Base-by-base conservation (phyloP, 2,329 filamentous ascomycete species). In the Penicillium digitatum region DNA sequence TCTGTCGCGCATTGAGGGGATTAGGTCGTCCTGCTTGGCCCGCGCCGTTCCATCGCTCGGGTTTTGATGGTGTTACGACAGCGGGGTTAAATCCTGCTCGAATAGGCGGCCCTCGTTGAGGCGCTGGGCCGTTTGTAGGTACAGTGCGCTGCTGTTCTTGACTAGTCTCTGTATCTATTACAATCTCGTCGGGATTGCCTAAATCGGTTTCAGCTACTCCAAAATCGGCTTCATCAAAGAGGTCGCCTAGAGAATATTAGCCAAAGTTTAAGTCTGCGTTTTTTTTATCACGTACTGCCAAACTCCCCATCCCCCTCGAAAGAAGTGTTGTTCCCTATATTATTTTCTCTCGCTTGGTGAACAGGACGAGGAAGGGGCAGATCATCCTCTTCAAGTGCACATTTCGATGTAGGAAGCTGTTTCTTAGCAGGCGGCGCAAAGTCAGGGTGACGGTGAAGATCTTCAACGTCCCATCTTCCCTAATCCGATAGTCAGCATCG, bases 371-470 rank as follows among this genome's bases (percentile, higher is more conserved):
- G 62, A 26, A 78, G 67, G 74, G 80, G 56, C 72, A 71, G 67
- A 74, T 80, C 66, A 77, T 83, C 63, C 76, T 83, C 62, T 75
- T 82, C 69, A 77, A 47, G 59, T 43, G 35, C 56, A 51, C 66
- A 70, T 45, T 70, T 74, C 29, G 72, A 70, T 29, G 61, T 59
- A 54, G 65, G 65, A 3, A 74, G 69, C 55, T 85, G 81, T 67
- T 82, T 85, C 70, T 87, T 87, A 24, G 80, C 69, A 24, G 27
- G 16, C 5, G 80, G 79, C 16, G 76, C 82, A 69, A 82, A 95
- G 68, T 92, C 89, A 1, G 84, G 76, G 72, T 96, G 92, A 37
- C 93, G 84, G 73, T 96, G 87, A 35, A 97, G 79, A 38, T 87
- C 87, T n/a, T 82, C 81, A 58, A 88, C 85, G 62, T 93, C 85